Conservation (phyloP, 371 early-diverging fungal genomes). For the Mortierella sp. region DNA sequence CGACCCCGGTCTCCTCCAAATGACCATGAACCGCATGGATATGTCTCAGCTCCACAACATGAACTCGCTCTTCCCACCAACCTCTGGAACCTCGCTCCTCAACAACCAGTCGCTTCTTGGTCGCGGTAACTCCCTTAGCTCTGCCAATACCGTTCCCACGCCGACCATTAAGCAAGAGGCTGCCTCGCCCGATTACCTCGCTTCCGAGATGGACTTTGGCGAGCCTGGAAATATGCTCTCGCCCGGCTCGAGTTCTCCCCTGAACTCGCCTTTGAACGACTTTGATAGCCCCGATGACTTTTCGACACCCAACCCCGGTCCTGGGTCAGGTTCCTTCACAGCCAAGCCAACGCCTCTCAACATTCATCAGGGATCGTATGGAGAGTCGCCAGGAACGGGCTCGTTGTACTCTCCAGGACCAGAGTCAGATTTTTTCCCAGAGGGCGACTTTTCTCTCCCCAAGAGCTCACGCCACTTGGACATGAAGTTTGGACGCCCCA, state of each 20-base stretch:
- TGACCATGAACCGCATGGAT: slow-evolving; percentile 52
- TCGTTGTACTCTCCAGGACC: slow-evolving; percentile 51
- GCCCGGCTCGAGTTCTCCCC: slow-evolving; percentile 53
- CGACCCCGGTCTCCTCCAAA: slow-evolving; percentile 52
- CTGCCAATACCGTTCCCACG: slow-evolving; percentile 1
- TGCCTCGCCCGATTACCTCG: slow-evolving; percentile 48
- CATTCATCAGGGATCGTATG: slow-evolving; percentile 46
- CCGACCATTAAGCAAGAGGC: slow-evolving; percentile 51
- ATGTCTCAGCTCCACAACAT: slow-evolving; percentile 47
- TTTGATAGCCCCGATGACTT: slow-evolving; percentile 56
- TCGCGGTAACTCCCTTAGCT: slow-evolving; percentile 6
- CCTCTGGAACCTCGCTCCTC: slow-evolving; percentile 32
- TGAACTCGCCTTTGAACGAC: slow-evolving; percentile 55
- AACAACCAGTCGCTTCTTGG: slow-evolving; percentile 24
- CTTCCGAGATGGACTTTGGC: slow-evolving; percentile 55
- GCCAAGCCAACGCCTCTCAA: slow-evolving; percentile 37
- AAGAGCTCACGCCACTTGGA: slow-evolving; percentile 37
- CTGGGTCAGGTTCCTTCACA: slow-evolving; percentile 5
- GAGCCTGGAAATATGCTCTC: slow-evolving; percentile 54
- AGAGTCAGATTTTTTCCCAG: slow-evolving; percentile 58
- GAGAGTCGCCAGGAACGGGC: slow-evolving; percentile 52
- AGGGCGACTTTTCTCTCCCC: slow-evolving; percentile 52
- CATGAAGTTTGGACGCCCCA: slow-evolving; percentile 52
- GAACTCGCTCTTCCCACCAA: slow-evolving; percentile 39
- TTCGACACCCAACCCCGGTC: slow-evolving; percentile 9